Base-by-base conservation (phyloP, 371 early-diverging fungal species). In the Lichtheimia ramosa region DNA sequence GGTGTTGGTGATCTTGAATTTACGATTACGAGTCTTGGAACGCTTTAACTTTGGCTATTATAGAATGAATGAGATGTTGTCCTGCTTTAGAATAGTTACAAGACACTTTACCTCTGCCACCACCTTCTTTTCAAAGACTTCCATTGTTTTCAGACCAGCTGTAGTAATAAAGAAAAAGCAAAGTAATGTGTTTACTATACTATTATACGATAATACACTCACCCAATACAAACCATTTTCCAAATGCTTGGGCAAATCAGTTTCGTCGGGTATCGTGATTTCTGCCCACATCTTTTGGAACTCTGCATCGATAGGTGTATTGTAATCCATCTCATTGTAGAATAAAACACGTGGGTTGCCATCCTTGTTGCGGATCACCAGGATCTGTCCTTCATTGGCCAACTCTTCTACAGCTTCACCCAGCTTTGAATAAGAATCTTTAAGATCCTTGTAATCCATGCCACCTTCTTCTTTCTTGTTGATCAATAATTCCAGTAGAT, bases 1-100 rank as follows among this genome's bases (percentile, higher is more conserved):
- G 40, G 92, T 92, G 62, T 94, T 94, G 12, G 92, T 92, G 59
- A 93, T 89, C 70, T 92, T 91, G 63, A 90, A 85, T 70, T 86
- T 88, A 54, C 93, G 74, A 72, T 87, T 87, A 50, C 88, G 68
- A 43, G 88, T 82, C 66, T 87, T 87, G 21, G 83, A 79, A 64
- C 83, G 78, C 68, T 86, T 82, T 13, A 81, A 75, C 39, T 85
- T 88, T 4, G 78, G 73, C 73, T 80, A n/a, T 46, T 28, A 34
- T 48, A 54, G 23, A 5, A 54, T 21, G 5, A 5, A 23, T 40
- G 51, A 16, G 34, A 8, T 39, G 52, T n/a, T 13, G 12, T 12
- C 43, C 34, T 34, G 10, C 34, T 40, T 7, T 18, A 46, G 10
- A 46, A 25, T 24, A 20, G 27, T 24, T n/a, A n/a, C n/a, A n/a